A percentile compares a stretch with the other conserved stretches of the same genome.
Evolutionary conservation across 805 yeast species (phyloP).

Genomic region (Candida taoyuanica): DNA sequence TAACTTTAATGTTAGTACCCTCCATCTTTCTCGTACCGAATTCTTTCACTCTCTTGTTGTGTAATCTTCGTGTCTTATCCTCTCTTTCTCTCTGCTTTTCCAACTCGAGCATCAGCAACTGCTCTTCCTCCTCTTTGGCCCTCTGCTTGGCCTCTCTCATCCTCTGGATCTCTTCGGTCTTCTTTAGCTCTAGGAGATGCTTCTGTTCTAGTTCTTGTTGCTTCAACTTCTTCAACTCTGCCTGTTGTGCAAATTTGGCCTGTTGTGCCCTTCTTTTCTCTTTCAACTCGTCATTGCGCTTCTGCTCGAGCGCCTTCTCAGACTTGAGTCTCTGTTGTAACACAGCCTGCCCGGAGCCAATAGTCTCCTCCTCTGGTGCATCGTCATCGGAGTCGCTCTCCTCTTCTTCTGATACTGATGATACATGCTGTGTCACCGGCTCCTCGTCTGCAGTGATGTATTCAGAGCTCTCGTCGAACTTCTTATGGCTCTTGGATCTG

Average conservation of each 20-base stretch:
- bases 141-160: conserved; percentile 12
- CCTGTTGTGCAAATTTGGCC: conserved; percentile 21
- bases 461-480: neutral
- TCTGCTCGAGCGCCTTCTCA: conserved; percentile 26
- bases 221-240: conserved; percentile 20
- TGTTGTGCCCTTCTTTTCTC: conserved; percentile 27
- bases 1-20: conserved; percentile 22
- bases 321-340: conserved; percentile 13
- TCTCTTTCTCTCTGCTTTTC: conserved; percentile 16
- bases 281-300: conserved; percentile 25
- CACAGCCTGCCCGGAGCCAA: conserved; percentile 23
- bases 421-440: neutral
- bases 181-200: conserved; percentile 18
- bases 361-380: conserved; percentile 48
- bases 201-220: conserved; percentile 19
- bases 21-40: conserved; percentile 19
- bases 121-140: conserved; percentile 19
- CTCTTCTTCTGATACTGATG: neutral
- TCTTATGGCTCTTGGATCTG: neutral
- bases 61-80: conserved; percentile 14
- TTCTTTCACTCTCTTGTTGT: conserved; percentile 10
- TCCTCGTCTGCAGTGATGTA: neutral
- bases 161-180: conserved; percentile 17
- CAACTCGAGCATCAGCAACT: conserved; percentile 13
- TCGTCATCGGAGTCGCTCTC: conserved; percentile 29